Evolutionary conservation across 2,329 filamentous ascomycete genomes (phyloP), one percentile per base, ranked within the genome.

Genomic region (Alternaria sp.): DNA sequence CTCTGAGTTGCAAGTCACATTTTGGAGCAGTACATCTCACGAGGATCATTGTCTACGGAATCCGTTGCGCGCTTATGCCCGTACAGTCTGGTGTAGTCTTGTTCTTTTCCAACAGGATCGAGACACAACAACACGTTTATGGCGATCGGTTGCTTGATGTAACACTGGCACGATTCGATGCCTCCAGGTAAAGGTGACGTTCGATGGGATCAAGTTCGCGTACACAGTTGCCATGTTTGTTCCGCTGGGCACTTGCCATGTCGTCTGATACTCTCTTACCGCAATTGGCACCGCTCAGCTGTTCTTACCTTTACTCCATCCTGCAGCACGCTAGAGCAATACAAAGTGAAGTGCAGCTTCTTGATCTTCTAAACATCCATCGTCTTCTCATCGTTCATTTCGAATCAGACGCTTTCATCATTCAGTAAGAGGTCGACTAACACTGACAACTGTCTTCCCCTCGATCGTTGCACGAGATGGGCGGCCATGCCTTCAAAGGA

Each of bases 401-500:
- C 28, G 28, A 30, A 30, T 30, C 28, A 30, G 28, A 30, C 26
- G 26, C 26, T 28, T 28, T 28, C 26, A 28, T 28, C 26, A 28
- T 28, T 28, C 26, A 28, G 26, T 28, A 28, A 28, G 26, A 28
- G 26, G 26, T 28, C 26, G 26, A 28, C 10, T 28, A 28, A 28
- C 26, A 28, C 26, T 28, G 26, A 28, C 10, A 28, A 28, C 26
- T 28, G 26, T 28, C 26, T 28, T 28, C 26, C 26, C 26, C 26
- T 28, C 26, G 26, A 28, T 28, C 26, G 26, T 28, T 28, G 26
- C 26, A 28, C 26, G 26, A 37, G 6, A 77, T 77, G 72, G 75
- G 72, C 41, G 21, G 37, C 9, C 53, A 44, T 3, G 53, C 37
- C 25, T 55, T 55, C 53, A 44, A 68, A 59, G 11, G 7, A 55